Evolutionary conservation across 495 filamentous ascomycete species (phyloP).

Genomic region (Sordaria brevicollis): DNA sequence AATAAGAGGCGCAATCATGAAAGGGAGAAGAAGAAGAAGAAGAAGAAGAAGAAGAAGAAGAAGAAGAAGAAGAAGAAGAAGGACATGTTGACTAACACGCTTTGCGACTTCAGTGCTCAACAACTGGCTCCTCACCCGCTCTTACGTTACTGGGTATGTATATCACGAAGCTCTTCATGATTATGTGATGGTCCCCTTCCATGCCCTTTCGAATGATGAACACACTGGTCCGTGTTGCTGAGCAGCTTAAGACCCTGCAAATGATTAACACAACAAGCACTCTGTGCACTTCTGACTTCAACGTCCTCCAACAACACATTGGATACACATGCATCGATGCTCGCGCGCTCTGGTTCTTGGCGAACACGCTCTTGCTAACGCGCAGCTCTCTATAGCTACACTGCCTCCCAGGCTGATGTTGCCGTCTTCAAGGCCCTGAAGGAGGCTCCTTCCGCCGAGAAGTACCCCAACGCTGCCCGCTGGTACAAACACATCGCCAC

Average conservation of each 20-base stretch:
- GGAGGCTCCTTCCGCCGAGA: slow-evolving; percentile 60
- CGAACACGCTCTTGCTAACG: slow-evolving; percentile 2
- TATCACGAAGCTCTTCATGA: not conserved
- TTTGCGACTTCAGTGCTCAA: slow-evolving; percentile 65
- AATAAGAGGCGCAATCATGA: not conserved
- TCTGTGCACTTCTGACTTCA: slow-evolving; percentile 73
- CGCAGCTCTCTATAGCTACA: slow-evolving; percentile 45
- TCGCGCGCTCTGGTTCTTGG: not conserved
- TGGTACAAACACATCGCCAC: slow-evolving; percentile 98
- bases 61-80: too few species aligned
- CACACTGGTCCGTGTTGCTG: slow-evolving; percentile 97
- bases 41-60: too few species aligned
- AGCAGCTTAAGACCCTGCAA: slow-evolving; percentile 95
- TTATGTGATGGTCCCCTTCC: slow-evolving; percentile 2
- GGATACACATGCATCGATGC: not conserved
- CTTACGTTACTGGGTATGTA: slow-evolving; percentile 86
- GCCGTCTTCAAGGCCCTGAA: slow-evolving; percentile 84
- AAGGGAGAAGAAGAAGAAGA: too few species aligned
- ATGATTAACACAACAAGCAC: slow-evolving; percentile 69
- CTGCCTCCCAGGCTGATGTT: slow-evolving; percentile 90
- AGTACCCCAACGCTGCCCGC: slow-evolving; percentile 88
- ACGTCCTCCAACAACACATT: slow-evolving; percentile 1
- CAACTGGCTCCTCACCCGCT: slow-evolving; percentile 79
- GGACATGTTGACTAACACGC: slow-evolving; percentile 2
- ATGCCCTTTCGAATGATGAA: slow-evolving; percentile 59